Base-by-base conservation (phyloP, 2,329 filamentous ascomycete species). In the Aspergillus ustus region DNA sequence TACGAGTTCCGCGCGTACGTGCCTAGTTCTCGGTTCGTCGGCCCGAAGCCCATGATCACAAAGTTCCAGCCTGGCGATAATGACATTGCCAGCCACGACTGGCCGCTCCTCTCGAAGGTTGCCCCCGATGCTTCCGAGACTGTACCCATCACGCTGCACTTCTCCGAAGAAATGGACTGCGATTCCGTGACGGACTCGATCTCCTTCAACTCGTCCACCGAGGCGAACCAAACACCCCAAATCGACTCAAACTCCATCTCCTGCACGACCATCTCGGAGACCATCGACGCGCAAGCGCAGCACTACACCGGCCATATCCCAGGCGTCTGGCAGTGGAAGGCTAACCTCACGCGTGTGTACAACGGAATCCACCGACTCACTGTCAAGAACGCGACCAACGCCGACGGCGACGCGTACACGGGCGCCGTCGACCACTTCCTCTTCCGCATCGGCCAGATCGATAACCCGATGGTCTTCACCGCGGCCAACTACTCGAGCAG, bases 1-100 rank as follows among this genome's bases (percentile, higher is more conserved):
- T 90, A 82, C 68, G 86, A 83, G 45, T 89, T 83, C 74, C 83
- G 83, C 57, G 85, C 85, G 11, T 87, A 86, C 66, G 85, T 89
- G 2, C 84, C 83, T 0, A 77, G 79, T 22, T 75, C 77, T 0
- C 75, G 74, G 34, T 89, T 83, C 73, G 72, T 81, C 11, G 69
- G 73, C 11, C 84, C 85, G 3, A 77, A 78, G 2, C 86, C 87
- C 0, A 82, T 85, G 73, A 82, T 89, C 66, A 89, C 87, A 9
- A 81, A 80, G 40, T 86, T 89, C 48, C 17, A 19, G 3, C 48
- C 48, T 2, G 48, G 44, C 2, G 44, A 49, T n/a, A 44, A 56
- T n/a, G 31, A 19, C 66, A 69, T 75, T 2, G 87, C 87, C 4
- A 86, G 87, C 2, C 87, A 90, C 65, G 88, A 90, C 67, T 72